A percentile compares a stretch with the other conserved stretches of the same genome.
Evolutionary conservation across 352 stramenopile species (phyloP).

Genomic region (Phytophthora niederhauseri): DNA sequence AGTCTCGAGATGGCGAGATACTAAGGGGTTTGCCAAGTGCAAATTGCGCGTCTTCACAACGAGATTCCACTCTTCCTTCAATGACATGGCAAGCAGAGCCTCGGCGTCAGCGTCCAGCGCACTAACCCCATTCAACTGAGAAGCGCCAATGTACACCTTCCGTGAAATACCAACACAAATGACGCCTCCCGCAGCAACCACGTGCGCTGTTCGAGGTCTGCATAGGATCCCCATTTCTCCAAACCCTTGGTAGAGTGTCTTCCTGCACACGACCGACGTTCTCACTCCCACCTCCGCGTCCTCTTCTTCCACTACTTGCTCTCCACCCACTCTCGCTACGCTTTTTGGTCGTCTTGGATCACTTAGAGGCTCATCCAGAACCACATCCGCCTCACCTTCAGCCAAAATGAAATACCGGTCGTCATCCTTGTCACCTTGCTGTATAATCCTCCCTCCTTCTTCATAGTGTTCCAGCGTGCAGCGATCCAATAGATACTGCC

Average conservation of each 20-base stretch:
- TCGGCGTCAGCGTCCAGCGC: constrained; percentile 60
- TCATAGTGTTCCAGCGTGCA: constrained; percentile 53
- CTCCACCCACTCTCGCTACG: not conserved
- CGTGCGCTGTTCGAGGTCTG: constrained; percentile 55
- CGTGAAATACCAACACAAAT: constrained; percentile 59
- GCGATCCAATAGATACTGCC: constrained; percentile 50
- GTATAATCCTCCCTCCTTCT: constrained; percentile 53
- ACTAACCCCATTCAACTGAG: constrained; percentile 37
- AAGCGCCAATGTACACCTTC: constrained; percentile 50
- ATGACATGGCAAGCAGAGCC: constrained; percentile 57
- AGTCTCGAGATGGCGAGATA: constrained; percentile 68
- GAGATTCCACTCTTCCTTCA: constrained; percentile 78
- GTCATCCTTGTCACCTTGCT: constrained; percentile 61
- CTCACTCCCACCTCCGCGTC: constrained; percentile 13
- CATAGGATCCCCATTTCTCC: constrained; percentile 81
- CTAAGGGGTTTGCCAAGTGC: constrained; percentile 67
- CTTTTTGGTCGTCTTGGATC: constrained; percentile 4
- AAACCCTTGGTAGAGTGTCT: constrained; percentile 72
- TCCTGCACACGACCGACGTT: constrained; percentile 53
- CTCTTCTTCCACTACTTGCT: constrained; percentile 7
- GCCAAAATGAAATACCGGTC: constrained; percentile 73
- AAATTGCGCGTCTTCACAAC: constrained; percentile 63
- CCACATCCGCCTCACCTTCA: constrained; percentile 62
- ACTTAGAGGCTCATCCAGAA: constrained; percentile 46
- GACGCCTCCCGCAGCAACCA: constrained; percentile 47